These are phyloP conservation scores for Rugonectria rugulosa DNA, from an alignment of 2,329 filamentous ascomycete species.

Conservation along the genomic window DNA sequence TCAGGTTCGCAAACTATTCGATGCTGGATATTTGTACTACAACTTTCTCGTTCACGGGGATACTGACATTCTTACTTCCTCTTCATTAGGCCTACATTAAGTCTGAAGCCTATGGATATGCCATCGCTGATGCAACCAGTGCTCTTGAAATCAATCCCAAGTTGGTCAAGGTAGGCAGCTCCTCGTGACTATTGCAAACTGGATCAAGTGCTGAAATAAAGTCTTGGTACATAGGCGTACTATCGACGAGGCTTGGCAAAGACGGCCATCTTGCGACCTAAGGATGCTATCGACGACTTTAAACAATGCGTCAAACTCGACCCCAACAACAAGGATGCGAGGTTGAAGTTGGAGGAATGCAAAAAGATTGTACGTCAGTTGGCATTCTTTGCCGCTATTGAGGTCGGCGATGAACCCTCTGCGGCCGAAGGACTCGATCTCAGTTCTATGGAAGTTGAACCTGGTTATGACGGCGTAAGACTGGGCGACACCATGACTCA, in stretches of 20 bases:
- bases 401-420: conserved; percentile 89
- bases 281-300: conserved; percentile 91
- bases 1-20: conserved; percentile 68
- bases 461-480: conserved; percentile 82
- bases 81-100: conserved; percentile 83
- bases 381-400: conserved; percentile 94
- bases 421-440: conserved; percentile 90
- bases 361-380: conserved; percentile 92
- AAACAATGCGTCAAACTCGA: conserved; percentile 88
- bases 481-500: conserved; percentile 88
- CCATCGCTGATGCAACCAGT: conserved; percentile 87
- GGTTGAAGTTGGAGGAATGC: conserved; percentile 89
- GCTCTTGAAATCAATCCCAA: conserved; percentile 88
- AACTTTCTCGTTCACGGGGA: conserved; percentile 46
- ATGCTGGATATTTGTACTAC: background rate
- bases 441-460: conserved; percentile 83
- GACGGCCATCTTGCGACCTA: conserved; percentile 87
- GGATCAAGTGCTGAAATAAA: conserved; percentile 12
- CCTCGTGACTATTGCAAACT: background rate
- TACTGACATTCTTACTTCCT: conserved; percentile 49
- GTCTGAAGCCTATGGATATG: conserved; percentile 92
- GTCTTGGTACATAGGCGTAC: conserved; percentile 71
- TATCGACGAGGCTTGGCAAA: conserved; percentile 93
- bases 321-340: conserved; percentile 88
- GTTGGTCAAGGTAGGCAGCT: conserved; percentile 78